A percentile compares a stretch with the other conserved stretches of the same genome.
phyloP scores from a whole-genome alignment of 306 rosid species.

The Morella rubra region DNA sequence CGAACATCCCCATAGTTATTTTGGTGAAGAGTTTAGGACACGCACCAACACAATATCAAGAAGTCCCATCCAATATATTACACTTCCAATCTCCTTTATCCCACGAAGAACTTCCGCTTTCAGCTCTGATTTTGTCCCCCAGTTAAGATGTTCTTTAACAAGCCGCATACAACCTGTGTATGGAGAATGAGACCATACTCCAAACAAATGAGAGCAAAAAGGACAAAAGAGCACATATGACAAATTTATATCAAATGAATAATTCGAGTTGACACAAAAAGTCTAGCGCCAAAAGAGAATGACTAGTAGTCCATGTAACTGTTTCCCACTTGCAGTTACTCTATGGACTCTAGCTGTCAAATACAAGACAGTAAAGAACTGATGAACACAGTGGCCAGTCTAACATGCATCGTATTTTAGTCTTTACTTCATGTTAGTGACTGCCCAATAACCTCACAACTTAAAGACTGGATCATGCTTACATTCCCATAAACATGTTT shows the following conservation, averaged over 20 bases:
- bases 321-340: background rate
- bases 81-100: slow-evolving; percentile 98
- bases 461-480: background rate
- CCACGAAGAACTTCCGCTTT: slow-evolving; percentile 88
- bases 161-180: slow-evolving; percentile 79
- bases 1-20: too few relatives aligned
- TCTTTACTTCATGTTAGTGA: too few relatives aligned
- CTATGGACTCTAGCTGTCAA: background rate
- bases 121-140: slow-evolving; percentile 85
- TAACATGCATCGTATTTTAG: background rate
- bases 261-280: background rate
- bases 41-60: slow-evolving; percentile 94
- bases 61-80: slow-evolving; percentile 90
- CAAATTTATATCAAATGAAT: background rate
- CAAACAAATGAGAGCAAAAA: background rate
- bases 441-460: too few relatives aligned
- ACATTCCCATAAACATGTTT: background rate
- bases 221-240: background rate
- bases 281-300: background rate
- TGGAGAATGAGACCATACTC: slow-evolving; percentile 7
- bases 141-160: slow-evolving; percentile 86
- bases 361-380: background rate
- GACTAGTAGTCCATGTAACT: background rate
- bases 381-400: background rate
- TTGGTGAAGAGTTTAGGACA: slow-evolving; percentile 19